These are phyloP conservation scores for Plasmodium berghei DNA, from an alignment of 169 alveolate species.

Conservation along the genomic window DNA sequence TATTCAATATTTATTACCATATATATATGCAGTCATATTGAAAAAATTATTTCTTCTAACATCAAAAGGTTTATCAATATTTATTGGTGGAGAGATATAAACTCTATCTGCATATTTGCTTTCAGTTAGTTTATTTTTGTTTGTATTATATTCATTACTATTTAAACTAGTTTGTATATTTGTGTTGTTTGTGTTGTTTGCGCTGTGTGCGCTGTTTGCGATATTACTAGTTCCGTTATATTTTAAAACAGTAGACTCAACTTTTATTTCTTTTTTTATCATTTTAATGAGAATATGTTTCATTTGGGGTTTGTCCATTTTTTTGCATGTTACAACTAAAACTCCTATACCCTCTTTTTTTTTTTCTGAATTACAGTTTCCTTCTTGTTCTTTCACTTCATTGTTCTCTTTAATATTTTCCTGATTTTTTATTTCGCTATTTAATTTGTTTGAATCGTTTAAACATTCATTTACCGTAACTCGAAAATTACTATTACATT, in stretches of 20 bases:
- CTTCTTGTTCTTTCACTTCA: background rate
- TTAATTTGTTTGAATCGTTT: no score
- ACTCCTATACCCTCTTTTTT: slow-evolving; percentile 70
- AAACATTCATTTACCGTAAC: no score
- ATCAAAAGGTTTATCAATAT: slow-evolving; percentile 27
- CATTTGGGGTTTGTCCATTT: slow-evolving; percentile 47
- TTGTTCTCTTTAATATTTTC: background rate
- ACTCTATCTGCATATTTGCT: background rate
- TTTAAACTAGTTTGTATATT: slow-evolving; percentile 23
- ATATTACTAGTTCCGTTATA: slow-evolving; percentile 4
- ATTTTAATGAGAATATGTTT: slow-evolving; percentile 50
- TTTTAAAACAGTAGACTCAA: slow-evolving; percentile 27
- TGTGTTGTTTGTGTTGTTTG: background rate
- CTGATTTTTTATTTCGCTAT: no score
- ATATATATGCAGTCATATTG: slow-evolving; percentile 63
- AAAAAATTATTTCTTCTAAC: slow-evolving; percentile 51
- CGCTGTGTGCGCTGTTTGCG: background rate
- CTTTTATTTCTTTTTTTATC: slow-evolving; percentile 62
- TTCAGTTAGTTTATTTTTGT: background rate
- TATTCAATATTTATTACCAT: slow-evolving; percentile 17
- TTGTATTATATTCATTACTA: background rate
- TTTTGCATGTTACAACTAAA: slow-evolving; percentile 56
- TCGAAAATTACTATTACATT: background rate
- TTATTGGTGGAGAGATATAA: background rate
- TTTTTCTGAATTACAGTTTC: background rate